Evolutionary conservation across 139 green algal species (phyloP), one percentile per base, ranked within the genome.

Genomic region (Tetratostichococcus sp.): DNA sequence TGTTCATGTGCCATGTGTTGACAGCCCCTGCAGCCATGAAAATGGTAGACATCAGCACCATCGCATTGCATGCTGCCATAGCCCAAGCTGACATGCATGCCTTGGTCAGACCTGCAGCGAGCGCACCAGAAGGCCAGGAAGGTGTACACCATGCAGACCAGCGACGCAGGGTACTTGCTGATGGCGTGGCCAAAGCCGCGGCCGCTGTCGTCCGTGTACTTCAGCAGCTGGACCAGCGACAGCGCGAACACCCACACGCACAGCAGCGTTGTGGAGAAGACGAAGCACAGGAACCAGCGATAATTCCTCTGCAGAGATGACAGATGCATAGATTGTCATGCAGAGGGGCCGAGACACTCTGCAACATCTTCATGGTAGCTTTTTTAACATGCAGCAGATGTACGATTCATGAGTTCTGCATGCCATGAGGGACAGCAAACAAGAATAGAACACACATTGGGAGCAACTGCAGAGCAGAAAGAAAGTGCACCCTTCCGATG

Each of bases 241-340:
- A 89, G 80, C 33, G 76, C 86, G 65, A 97, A 89, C 26, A 97
- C 88, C 73, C 87, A 95, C 28, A 92, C 75, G 83, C 91, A 97
- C 72, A 97, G 81, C 25, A 93, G 26, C 17, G 91, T 94, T 67
- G 90, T 93, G 34, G 80, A 86, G 78, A 91, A 91, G 30, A 99
- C 84, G 71, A 99, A 99, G 22, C 91, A 43, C 33, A 98, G 88
- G 87, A 98, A 99, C 74, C 87, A 92, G 66, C 95, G 87, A 86
- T 99, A 99, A 87, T 99, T 99, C 71, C 96, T 84, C 91, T 94
- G 90, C 87, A 76, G 22, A 17, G 22, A 4, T n/a, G 42, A 6
- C 57, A 26, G 39, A 50, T 8, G 14, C 8, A 50, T 8, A 50
- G 8, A 50, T 8, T 8, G 39, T 50, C 39, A 50, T n/a, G n/a